phyloP scores from a whole-genome alignment of 495 filamentous ascomycete species.

The Filosporella fistucella region DNA sequence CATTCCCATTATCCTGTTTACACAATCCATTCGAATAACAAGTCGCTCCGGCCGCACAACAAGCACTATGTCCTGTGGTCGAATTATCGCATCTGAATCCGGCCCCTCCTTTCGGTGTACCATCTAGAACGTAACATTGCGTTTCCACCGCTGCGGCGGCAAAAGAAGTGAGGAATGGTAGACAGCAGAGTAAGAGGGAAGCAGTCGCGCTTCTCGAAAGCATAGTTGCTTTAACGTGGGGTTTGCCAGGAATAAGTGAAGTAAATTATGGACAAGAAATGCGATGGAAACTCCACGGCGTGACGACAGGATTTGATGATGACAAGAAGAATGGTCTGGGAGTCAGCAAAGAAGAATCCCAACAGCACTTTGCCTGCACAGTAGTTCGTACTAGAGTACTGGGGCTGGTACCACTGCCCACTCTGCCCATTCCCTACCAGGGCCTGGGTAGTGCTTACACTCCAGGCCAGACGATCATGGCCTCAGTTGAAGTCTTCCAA shows the following conservation, averaged over 20 bases:
- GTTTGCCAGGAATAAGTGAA: too few species aligned
- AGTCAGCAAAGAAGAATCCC: too few species aligned
- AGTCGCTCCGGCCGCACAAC: slow-evolving; percentile 11
- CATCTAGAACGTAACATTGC: slow-evolving; percentile 11
- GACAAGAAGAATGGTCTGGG: too few species aligned
- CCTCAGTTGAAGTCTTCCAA: too few species aligned
- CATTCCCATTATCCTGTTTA: slow-evolving; percentile 6
- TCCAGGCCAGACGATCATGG: too few species aligned
- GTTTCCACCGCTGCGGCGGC: slow-evolving; percentile 6
- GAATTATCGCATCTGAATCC: slow-evolving; percentile 13
- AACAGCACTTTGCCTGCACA: too few species aligned
- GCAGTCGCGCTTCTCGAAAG: neutral
- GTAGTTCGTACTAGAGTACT: too few species aligned
- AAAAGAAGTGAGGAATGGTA: neutral
- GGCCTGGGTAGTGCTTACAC: too few species aligned
- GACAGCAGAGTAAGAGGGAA: slow-evolving; percentile 5
- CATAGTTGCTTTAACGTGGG: slow-evolving; percentile 2
- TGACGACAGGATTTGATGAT: neutral
- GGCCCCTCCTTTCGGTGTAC: neutral
- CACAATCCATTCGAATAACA: slow-evolving; percentile 18
- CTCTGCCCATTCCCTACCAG: too few species aligned
- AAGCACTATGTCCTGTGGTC: slow-evolving; percentile 12
- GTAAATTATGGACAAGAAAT: neutral
- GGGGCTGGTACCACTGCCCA: too few species aligned
- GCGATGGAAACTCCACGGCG: neutral